Base-by-base conservation (phyloP, 306 rosid species). In the Benincasa hispida region DNA sequence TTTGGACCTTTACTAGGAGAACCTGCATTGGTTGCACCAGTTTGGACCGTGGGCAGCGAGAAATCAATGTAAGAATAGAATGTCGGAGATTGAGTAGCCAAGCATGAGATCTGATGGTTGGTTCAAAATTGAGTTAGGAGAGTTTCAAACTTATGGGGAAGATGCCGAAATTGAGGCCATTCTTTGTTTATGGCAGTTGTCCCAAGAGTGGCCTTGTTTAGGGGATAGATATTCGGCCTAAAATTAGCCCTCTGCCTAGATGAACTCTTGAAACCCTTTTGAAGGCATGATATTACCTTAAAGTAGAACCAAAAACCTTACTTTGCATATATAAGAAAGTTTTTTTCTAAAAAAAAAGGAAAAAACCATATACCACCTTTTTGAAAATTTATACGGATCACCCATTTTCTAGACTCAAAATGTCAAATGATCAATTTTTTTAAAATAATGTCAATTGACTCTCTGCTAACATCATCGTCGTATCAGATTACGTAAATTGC, bases 151-250 rank as follows among this genome's bases (percentile, higher is more conserved):
- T 9, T 30, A 34, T 12, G 48, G 22, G 9, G 30, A 7, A 27
- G 25, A 32, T 51, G 77, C 53, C 28, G 61, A 50, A 41, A 42
- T 45, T 7, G 35, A 47, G 19, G 18, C 50, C 9, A 22, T 37
- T 27, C 18, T 72, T 53, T 5, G 5, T 8, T 5, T 9, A 25
- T 2, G 21, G 61, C 7, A 8, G 14, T 51, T 2, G 19, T 53
- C 15, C 48, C 13, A 53, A 74, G 28, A 15, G 47, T 53, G 61
- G 62, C 2, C 63, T 74, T 15, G 19, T 74, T 8, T 11, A 17
- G 7, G 77, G 77, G 45, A 51, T 53, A 74, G 77, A 74, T 24
- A 74, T 74, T 9, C 53, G 62, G 15, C 62, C 77, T 50, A 28
- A 53, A 18, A 56, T 3, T 45, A 12, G 51, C 51, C 51, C 4